phyloP scores from a whole-genome alignment of 306 rosid species.

The Casuarina cunninghamiana region DNA sequence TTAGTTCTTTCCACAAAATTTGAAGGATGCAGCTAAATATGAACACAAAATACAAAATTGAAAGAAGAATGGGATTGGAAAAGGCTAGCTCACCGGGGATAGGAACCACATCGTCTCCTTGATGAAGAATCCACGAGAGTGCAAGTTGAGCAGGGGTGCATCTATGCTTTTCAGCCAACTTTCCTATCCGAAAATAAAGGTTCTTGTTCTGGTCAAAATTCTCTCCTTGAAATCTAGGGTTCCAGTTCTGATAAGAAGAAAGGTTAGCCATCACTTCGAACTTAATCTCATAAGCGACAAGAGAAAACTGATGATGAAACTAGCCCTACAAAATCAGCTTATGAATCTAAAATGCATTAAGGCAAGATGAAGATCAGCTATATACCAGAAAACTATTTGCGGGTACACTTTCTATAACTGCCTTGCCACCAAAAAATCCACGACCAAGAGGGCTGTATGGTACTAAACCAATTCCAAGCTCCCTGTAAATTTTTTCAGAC shows the following conservation, averaged over 20 bases:
- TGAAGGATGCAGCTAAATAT: not conserved
- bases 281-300: conserved; percentile 14
- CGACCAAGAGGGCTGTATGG: conserved; percentile 44
- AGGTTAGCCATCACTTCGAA: conserved; percentile 1
- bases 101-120: conserved; percentile 63
- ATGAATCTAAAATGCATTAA: not conserved
- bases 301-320: not conserved
- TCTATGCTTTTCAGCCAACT: conserved; percentile 54
- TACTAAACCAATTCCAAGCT: conserved; percentile 42
- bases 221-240: conserved; percentile 62
- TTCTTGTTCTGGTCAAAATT: conserved; percentile 61
- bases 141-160: conserved; percentile 62
- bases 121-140: conserved; percentile 66
- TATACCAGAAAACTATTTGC: conserved; percentile 29
- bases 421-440: conserved; percentile 43
- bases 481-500: conserved; percentile 15
- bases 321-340: not conserved
- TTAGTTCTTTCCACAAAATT: not conserved
- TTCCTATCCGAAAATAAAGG: conserved; percentile 39
- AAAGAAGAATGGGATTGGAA: not conserved
- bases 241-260: conserved; percentile 36
- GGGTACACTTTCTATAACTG: conserved; percentile 24
- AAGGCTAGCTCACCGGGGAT: conserved; percentile 58
- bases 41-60: not conserved
- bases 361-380: not conserved